These are phyloP conservation scores for Syncephalastrum monosporum DNA, from an alignment of 371 early-diverging fungal genomes.

Conservation along the genomic window DNA sequence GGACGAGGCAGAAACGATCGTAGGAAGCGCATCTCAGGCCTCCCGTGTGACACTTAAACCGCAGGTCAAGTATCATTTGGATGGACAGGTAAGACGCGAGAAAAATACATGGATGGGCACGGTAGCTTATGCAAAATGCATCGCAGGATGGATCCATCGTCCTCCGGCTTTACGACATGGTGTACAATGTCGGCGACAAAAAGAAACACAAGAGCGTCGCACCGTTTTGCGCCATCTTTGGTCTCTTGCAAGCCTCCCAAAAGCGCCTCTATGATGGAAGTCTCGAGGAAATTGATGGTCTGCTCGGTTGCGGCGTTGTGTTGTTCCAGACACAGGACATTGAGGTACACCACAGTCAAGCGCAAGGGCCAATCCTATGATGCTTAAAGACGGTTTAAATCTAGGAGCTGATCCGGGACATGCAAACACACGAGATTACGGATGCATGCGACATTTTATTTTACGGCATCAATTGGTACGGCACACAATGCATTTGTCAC, in stretches of 20 bases:
- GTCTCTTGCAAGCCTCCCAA: conserved; percentile 73
- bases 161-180: conserved; percentile 25
- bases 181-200: conserved; percentile 24
- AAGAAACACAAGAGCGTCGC: conserved; percentile 39
- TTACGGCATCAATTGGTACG: conserved; percentile 62
- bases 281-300: conserved; percentile 69
- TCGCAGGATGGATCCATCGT: conserved; percentile 16
- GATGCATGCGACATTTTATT: conserved; percentile 52
- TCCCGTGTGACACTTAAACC: conserved; percentile 20
- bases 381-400: background rate
- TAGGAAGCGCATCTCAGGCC: conserved; percentile 4
- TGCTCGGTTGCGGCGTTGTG: conserved; percentile 68
- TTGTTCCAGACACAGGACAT: conserved; percentile 47
- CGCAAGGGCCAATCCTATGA: too few species aligned
- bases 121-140: background rate
- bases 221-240: conserved; percentile 69
- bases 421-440: conserved; percentile 25
- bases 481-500: background rate
- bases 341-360: conserved; percentile 23
- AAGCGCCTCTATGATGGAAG: conserved; percentile 54
- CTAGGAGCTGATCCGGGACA: conserved; percentile 10
- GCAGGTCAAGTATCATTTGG: conserved; percentile 42
- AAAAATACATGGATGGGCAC: background rate
- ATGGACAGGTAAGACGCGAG: conserved; percentile 25
- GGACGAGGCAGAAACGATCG: conserved; percentile 16